Evolutionary conservation across 1,284 basidiomycete species (phyloP), one percentile per base, ranked within the genome.

Genomic region (Leccinum subspadiceum): DNA sequence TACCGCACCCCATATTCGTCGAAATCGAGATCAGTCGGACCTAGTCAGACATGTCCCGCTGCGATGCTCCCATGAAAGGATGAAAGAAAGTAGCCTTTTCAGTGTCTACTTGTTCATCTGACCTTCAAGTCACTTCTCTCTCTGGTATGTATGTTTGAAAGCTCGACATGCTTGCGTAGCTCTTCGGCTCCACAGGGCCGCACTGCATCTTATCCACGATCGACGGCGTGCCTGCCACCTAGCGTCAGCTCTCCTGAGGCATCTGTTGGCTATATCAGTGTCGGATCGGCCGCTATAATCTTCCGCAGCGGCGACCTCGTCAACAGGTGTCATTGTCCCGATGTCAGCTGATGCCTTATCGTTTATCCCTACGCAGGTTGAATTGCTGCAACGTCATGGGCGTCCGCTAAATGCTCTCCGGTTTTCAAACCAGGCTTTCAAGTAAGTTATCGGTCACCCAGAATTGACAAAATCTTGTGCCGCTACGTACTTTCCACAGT

Each of bases 371-470:
- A 37, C n/a, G 2, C 50, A 55, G 41, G 10, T 41, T 35, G 22
- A 17, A 12, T 44, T 10, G 51, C 57, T 57, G 46, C 29, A 53
- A 50, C 54, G 29, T 31, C 26, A 35, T 37, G 22, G 53, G 56
- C 44, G 61, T 53, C 53, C 60, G 44, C 62, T 55, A 37, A 58
- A 62, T 29, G 53, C 10, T 46, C 22, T 13, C 61, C 70, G 68
- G 68, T 50, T 61, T 72, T 73, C 61, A 70, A 72, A 72, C 53
- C 5, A 61, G 65, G 61, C 35, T 13, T 63, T 59, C 59, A 62
- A 57, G 57, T 49, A 55, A 67, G 59, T 62, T 54, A 59, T 67
- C 59, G 60, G 53, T 59, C 57, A 57, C 41, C 20, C 26, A 54
- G 26, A 53, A 24, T 26, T 54, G 46, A 37, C 37, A 26, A 13